Conservation (phyloP, 2,329 filamentous ascomycete species). For the Fusarium hostae region DNA sequence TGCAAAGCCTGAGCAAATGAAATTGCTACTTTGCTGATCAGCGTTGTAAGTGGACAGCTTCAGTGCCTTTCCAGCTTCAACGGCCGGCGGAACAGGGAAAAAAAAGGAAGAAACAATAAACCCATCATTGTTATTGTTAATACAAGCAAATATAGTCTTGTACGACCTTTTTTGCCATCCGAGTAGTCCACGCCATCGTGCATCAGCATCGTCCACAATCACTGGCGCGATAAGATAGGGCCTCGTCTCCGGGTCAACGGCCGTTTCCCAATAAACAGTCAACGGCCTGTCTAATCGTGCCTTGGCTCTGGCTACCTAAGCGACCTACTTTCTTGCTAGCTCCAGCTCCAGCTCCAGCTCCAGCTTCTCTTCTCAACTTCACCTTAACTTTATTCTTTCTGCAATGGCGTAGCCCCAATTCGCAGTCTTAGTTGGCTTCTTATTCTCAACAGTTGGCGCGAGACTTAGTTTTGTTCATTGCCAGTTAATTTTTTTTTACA, state of each 20-base stretch:
- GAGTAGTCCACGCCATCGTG: conserved; percentile 23
- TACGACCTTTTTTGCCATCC: not conserved
- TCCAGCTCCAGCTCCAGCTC: conserved; percentile 18
- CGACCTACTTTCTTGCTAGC: conserved; percentile 32
- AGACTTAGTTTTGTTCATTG: conserved; percentile 24
- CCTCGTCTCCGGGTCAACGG: conserved; percentile 42
- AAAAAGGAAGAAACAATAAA: not conserved
- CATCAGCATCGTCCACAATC: conserved; percentile 18
- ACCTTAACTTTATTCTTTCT: conserved; percentile 31
- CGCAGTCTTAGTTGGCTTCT: conserved; percentile 31
- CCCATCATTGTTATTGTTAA: not conserved
- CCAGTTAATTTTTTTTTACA: conserved; percentile 10
- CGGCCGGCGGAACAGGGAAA: not conserved
- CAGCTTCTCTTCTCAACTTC: conserved; percentile 29
- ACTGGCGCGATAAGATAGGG: conserved; percentile 39
- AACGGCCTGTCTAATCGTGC: conserved; percentile 38
- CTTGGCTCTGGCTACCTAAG: conserved; percentile 24
- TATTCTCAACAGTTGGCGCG: conserved; percentile 24
- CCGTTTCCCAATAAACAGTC: conserved; percentile 44
- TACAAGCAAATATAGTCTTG: not conserved
- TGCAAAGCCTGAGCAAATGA: not conserved
- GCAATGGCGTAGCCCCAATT: conserved; percentile 42
- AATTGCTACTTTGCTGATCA: conserved; percentile 5
- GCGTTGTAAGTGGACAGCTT: not conserved
- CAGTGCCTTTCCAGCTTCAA: not conserved